Conservation (phyloP, 306 rosid genomes). For the Carpinus viminea region DNA sequence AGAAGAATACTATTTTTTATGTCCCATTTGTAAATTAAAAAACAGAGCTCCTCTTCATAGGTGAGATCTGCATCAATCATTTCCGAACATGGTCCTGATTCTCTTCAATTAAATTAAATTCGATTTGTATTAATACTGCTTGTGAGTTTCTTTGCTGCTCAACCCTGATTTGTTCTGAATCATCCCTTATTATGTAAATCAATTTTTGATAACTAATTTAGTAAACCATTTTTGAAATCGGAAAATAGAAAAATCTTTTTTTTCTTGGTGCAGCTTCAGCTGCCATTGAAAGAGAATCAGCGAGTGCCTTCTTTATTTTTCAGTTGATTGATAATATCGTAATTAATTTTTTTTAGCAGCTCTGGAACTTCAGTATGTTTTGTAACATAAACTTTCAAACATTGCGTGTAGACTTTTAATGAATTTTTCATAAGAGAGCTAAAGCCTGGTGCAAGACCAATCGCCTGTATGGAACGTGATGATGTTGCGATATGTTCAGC, state of each 20-base stretch:
- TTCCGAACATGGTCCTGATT: not conserved
- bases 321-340: not conserved
- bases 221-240: not conserved
- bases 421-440: slow-evolving; percentile 88
- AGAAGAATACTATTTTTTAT: not conserved
- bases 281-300: not conserved
- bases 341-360: not conserved
- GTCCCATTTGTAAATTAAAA: not conserved
- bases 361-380: not conserved
- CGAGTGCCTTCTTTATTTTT: not conserved
- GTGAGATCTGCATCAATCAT: not conserved
- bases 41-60: not conserved
- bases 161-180: not conserved
- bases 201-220: not conserved
- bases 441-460: slow-evolving; percentile 83
- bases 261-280: not conserved
- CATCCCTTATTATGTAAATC: not conserved
- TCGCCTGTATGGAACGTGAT: slow-evolving; percentile 58
- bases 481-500: slow-evolving; percentile 86
- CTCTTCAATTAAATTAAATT: not conserved
- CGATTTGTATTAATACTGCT: not conserved
- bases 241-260: not conserved
- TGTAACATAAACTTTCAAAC: slow-evolving; percentile 6
- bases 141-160: not conserved
- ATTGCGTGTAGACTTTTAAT: slow-evolving; percentile 77